These are phyloP conservation scores for Debaryomycetaceae sp. DNA, from an alignment of 1,139 yeast species.

Conservation along the genomic window DNA sequence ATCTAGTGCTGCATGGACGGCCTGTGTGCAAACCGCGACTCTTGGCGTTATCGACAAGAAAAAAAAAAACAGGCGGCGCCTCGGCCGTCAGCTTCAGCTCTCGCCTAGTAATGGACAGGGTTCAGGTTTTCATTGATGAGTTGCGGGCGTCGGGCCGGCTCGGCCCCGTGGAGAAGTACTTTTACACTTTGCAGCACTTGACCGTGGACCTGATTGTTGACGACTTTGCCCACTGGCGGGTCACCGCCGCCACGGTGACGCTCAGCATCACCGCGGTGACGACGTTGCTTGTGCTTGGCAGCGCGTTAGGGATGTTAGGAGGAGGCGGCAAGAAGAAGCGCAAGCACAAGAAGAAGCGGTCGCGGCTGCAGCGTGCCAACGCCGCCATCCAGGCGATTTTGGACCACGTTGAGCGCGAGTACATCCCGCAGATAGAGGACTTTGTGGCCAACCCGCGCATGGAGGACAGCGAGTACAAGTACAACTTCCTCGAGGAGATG, in stretches of 20 bases:
- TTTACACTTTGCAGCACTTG: conserved; percentile 1
- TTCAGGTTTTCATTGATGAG: too few species aligned
- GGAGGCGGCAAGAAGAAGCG: conserved; percentile 14
- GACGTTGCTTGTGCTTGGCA: conserved; percentile 19
- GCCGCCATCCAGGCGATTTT: conserved; percentile 37
- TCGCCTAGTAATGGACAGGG: too few species aligned
- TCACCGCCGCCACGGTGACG: conserved; percentile 34
- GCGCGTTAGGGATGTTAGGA: conserved; percentile 7
- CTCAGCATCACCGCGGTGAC: conserved; percentile 29
- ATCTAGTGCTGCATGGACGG: conserved; percentile 10
- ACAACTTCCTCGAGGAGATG: conserved; percentile 61
- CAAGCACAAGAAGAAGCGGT: conserved; percentile 32
- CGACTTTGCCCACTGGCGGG: conserved; percentile 26
- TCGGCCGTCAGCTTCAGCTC: too few species aligned
- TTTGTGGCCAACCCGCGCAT: conserved; percentile 30
- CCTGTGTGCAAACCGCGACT: not conserved
- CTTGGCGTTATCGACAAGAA: not conserved
- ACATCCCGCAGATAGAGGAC: conserved; percentile 42
- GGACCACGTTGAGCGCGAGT: conserved; percentile 38
- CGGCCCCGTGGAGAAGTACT: conserved; percentile 3
- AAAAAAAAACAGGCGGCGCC: too few species aligned
- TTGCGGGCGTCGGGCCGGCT: too few species aligned
- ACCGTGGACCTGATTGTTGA: conserved; percentile 21
- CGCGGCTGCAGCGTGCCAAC: conserved; percentile 43
- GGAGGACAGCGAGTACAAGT: conserved; percentile 46